Percentiles rank a stretch among this genome's conserved stretches.
phyloP scores from a whole-genome alignment of 2,329 filamentous ascomycete species.

The Berkeleyomyces rouxiae region DNA sequence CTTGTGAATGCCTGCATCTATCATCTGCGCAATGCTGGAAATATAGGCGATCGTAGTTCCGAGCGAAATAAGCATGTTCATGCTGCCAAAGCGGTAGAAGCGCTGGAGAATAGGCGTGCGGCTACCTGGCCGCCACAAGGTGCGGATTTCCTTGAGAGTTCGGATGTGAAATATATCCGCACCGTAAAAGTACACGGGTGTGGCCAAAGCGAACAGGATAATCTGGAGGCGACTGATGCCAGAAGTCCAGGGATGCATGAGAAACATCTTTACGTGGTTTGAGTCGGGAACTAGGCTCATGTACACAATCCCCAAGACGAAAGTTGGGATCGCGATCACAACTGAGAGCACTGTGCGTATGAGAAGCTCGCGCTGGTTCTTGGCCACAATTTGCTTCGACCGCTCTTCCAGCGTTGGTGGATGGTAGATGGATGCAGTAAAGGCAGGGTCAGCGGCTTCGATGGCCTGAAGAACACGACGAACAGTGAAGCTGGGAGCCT shows the following conservation, averaged over 20 bases:
- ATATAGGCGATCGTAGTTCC: slow-evolving; percentile 80
- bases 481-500: slow-evolving; percentile 53
- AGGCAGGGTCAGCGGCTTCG: slow-evolving; percentile 44
- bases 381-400: slow-evolving; percentile 52
- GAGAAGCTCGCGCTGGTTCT: slow-evolving; percentile 52
- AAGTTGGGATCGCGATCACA: slow-evolving; percentile 60
- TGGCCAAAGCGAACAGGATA: slow-evolving; percentile 64
- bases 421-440: slow-evolving; percentile 56
- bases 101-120: slow-evolving; percentile 54
- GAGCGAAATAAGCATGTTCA: slow-evolving; percentile 85
- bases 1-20: slow-evolving; percentile 37
- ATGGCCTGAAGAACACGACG: slow-evolving; percentile 57
- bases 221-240: slow-evolving; percentile 65
- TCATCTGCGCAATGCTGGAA: slow-evolving; percentile 63
- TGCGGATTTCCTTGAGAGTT: slow-evolving; percentile 60
- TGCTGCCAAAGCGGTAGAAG: slow-evolving; percentile 88
- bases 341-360: slow-evolving; percentile 54
- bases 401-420: slow-evolving; percentile 72
- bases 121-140: slow-evolving; percentile 63
- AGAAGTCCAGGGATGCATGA: slow-evolving; percentile 54
- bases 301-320: slow-evolving; percentile 76
- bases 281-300: slow-evolving; percentile 60
- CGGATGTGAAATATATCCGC: slow-evolving; percentile 72
- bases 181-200: slow-evolving; percentile 72
- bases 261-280: slow-evolving; percentile 41